phyloP scores from a whole-genome alignment of 306 rosid genomes.

The Arachis hypogaea region DNA sequence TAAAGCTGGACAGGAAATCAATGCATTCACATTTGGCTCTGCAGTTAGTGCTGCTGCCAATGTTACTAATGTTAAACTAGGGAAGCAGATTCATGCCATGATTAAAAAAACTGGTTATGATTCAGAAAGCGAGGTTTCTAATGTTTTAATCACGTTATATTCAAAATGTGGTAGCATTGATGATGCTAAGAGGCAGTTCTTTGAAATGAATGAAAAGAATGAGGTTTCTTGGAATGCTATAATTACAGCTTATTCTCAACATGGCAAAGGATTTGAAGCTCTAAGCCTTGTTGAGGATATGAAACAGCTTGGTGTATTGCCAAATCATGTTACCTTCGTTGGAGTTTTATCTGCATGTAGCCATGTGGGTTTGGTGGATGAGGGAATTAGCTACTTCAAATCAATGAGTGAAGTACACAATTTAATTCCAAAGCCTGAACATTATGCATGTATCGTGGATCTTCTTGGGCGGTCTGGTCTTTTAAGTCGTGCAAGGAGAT shows the following conservation, averaged over 20 bases:
- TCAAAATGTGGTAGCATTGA: slow-evolving; percentile 78
- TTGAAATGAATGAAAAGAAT: slow-evolving; percentile 65
- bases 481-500: slow-evolving; percentile 60
- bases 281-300: slow-evolving; percentile 69
- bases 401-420: slow-evolving; percentile 73
- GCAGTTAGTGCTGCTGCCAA: slow-evolving; percentile 84
- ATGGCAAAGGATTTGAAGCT: slow-evolving; percentile 75
- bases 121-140: slow-evolving; percentile 84
- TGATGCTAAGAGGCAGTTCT: slow-evolving; percentile 75
- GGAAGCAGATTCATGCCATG: slow-evolving; percentile 78
- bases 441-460: slow-evolving; percentile 85
- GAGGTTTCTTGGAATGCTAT: slow-evolving; percentile 92
- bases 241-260: slow-evolving; percentile 88
- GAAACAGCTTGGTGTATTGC: slow-evolving; percentile 57
- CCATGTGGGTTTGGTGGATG: slow-evolving; percentile 82
- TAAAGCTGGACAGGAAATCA: slow-evolving; percentile 60
- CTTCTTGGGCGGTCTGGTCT: slow-evolving; percentile 83
- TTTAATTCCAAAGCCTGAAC: slow-evolving; percentile 80
- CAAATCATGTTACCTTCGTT: slow-evolving; percentile 84
- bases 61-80: slow-evolving; percentile 64
- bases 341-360: slow-evolving; percentile 90
- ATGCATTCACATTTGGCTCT: slow-evolving; percentile 78
- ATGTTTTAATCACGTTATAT: slow-evolving; percentile 75
- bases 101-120: slow-evolving; percentile 66
- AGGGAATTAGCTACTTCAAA: slow-evolving; percentile 72